Conservation (phyloP, 1,284 basidiomycete genomes). For the Ceratobasidium theobromae region DNA sequence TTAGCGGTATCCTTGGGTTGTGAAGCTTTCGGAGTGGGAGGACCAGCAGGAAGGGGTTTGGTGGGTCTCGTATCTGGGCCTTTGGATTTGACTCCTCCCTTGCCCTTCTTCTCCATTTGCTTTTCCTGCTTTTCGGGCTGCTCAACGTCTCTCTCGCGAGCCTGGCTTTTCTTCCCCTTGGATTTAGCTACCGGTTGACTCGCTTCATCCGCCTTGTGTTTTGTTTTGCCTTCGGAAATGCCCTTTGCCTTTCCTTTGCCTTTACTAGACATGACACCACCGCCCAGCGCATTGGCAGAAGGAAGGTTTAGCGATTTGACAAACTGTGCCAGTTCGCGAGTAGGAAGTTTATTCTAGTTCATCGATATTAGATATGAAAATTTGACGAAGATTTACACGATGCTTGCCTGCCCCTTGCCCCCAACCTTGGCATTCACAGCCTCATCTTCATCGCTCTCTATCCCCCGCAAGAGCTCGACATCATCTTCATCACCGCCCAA, state of each 20-base stretch:
- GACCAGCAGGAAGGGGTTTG: slow-evolving; percentile 29
- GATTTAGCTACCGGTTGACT: slow-evolving; percentile 24
- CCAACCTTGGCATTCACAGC: slow-evolving; percentile 42
- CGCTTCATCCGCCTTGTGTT: background rate
- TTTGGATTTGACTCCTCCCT: slow-evolving; percentile 39
- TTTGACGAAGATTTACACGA: slow-evolving; percentile 31
- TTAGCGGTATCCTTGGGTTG: slow-evolving; percentile 35
- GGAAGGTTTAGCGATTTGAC: slow-evolving; percentile 31
- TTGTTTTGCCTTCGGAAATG: slow-evolving; percentile 15
- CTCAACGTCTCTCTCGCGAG: slow-evolving; percentile 33
- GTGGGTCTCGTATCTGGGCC: slow-evolving; percentile 35
- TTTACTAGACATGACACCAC: background rate
- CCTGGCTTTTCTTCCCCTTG: slow-evolving; percentile 38
- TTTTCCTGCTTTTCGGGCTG: slow-evolving; percentile 34
- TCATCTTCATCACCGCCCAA: slow-evolving; percentile 57
- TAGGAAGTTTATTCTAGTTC: background rate
- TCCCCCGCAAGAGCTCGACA: slow-evolving; percentile 50
- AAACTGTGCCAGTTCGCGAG: slow-evolving; percentile 40
- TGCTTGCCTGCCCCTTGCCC: slow-evolving; percentile 26
- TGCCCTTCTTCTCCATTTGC: slow-evolving; percentile 34
- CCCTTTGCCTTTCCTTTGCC: slow-evolving; percentile 37
- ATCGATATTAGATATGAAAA: slow-evolving; percentile 32
- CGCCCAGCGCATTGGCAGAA: background rate
- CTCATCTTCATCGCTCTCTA: slow-evolving; percentile 47
- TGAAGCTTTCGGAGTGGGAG: background rate